A percentile compares a stretch with the other conserved stretches of the same genome.
These are phyloP conservation scores for Cladosporium austrohemisphaericum DNA, from an alignment of 2,329 filamentous ascomycete genomes.

Conservation along the genomic window DNA sequence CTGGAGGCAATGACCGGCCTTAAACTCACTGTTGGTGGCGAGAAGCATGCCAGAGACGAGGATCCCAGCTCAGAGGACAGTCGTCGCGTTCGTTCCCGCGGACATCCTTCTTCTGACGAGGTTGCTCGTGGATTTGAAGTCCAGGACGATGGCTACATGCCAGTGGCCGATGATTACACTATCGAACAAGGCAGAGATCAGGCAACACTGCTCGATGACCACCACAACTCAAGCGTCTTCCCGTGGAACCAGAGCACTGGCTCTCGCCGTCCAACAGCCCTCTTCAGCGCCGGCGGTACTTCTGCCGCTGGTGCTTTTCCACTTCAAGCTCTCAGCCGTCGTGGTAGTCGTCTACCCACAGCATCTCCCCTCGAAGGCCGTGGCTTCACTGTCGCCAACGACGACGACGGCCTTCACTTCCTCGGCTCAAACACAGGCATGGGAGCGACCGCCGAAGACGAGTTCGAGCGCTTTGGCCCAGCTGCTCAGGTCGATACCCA, in stretches of 20 bases:
- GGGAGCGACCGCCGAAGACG: slow-evolving; percentile 28
- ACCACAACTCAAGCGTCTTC: slow-evolving; percentile 56
- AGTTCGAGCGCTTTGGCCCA: slow-evolving; percentile 46
- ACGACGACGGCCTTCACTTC: slow-evolving; percentile 24
- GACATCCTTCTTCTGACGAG: slow-evolving; percentile 28
- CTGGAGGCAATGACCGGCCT: slow-evolving; percentile 46
- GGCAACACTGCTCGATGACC: slow-evolving; percentile 61
- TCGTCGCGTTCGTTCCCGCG: slow-evolving; percentile 29
- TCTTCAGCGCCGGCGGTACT: slow-evolving; percentile 34
- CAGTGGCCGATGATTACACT: slow-evolving; percentile 30
- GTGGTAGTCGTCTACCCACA: slow-evolving; percentile 53
- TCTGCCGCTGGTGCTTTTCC: slow-evolving; percentile 26
- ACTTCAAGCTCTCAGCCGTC: slow-evolving; percentile 35
- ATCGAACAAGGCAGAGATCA: slow-evolving; percentile 70
- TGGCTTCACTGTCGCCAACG: slow-evolving; percentile 16
- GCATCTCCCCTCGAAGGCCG: slow-evolving; percentile 60
- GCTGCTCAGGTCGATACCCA: slow-evolving; percentile 49
- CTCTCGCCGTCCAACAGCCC: slow-evolving; percentile 41
- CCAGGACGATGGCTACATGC: slow-evolving; percentile 19
- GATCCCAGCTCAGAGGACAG: slow-evolving; percentile 26
- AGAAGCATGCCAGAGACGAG: slow-evolving; percentile 28
- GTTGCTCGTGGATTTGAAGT: slow-evolving; percentile 3
- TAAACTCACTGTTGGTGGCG: slow-evolving; percentile 19
- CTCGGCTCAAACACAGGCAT: slow-evolving; percentile 18
- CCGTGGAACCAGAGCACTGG: slow-evolving; percentile 58